Conservation (phyloP, 441 rosid species). For the Bocquillonia castaneifolia region DNA sequence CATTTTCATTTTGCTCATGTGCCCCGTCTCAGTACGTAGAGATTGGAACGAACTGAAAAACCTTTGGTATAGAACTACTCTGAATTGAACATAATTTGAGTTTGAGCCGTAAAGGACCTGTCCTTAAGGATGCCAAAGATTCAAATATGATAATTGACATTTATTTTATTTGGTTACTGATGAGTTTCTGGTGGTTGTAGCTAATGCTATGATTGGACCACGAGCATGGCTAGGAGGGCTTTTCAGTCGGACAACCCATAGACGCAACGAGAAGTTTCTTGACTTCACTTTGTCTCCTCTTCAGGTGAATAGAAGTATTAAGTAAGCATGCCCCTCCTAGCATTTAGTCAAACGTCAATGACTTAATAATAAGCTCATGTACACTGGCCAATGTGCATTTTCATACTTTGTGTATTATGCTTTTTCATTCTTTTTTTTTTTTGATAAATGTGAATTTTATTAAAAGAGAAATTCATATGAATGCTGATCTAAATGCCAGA, state of each 20-base stretch:
- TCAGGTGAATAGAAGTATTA: slow-evolving; percentile 44
- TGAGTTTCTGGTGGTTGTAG: slow-evolving; percentile 45
- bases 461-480: too few relatives aligned
- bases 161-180: slow-evolving; percentile 24
- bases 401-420: too few relatives aligned
- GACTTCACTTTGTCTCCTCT: slow-evolving; percentile 55
- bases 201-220: slow-evolving; percentile 93
- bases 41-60: background rate
- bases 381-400: background rate
- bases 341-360: background rate
- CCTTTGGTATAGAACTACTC: background rate
- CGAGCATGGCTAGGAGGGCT: slow-evolving; percentile 90
- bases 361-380: background rate
- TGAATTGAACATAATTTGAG: background rate
- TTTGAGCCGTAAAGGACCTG: too few relatives aligned
- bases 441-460: too few relatives aligned
- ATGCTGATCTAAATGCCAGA: too few relatives aligned
- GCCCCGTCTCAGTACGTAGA: background rate
- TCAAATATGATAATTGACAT: background rate
- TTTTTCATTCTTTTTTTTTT: too few relatives aligned
- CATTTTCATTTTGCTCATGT: background rate
- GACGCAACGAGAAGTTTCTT: slow-evolving; percentile 49
- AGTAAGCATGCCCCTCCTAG: slow-evolving; percentile 10
- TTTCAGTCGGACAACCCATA: slow-evolving; percentile 52
- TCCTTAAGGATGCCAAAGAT: background rate